phyloP scores from a whole-genome alignment of 2,329 filamentous ascomycete species.

The Fusarium bulbicola region DNA sequence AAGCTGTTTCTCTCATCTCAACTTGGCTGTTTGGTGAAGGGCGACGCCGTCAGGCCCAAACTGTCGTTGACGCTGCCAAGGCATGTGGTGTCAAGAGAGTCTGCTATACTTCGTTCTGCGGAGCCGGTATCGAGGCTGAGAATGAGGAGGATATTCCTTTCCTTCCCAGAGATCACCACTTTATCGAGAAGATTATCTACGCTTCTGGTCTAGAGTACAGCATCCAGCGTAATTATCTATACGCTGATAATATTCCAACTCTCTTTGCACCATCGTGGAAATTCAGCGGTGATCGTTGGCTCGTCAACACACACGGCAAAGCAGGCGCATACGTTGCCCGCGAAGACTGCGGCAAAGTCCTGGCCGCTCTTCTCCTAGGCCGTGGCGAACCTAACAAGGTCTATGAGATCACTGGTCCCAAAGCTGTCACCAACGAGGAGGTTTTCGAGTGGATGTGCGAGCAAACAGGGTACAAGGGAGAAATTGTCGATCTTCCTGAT shows the following conservation, averaged over 20 bases:
- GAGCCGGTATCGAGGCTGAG: conserved; percentile 36
- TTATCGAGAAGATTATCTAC: conserved; percentile 37
- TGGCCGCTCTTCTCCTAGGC: conserved; percentile 29
- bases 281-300: conserved; percentile 38
- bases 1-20: conserved; percentile 38
- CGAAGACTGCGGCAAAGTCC: conserved; percentile 36
- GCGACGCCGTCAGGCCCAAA: conserved; percentile 30
- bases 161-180: conserved; percentile 37
- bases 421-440: conserved; percentile 32
- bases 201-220: conserved; percentile 35
- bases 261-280: conserved; percentile 35
- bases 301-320: conserved; percentile 33
- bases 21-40: conserved; percentile 40
- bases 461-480: conserved; percentile 32
- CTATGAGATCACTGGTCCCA: conserved; percentile 35
- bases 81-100: conserved; percentile 34
- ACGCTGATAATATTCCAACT: conserved; percentile 36
- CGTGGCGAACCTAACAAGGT: conserved; percentile 35
- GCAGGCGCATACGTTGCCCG: conserved; percentile 37
- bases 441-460: conserved; percentile 37
- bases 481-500: conserved; percentile 34
- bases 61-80: conserved; percentile 37
- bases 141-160: conserved; percentile 41
- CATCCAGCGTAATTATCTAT: conserved; percentile 40
- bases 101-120: conserved; percentile 39